Evolutionary conservation across 352 stramenopile species (phyloP).

Genomic region (Pythium grandisporangium): DNA sequence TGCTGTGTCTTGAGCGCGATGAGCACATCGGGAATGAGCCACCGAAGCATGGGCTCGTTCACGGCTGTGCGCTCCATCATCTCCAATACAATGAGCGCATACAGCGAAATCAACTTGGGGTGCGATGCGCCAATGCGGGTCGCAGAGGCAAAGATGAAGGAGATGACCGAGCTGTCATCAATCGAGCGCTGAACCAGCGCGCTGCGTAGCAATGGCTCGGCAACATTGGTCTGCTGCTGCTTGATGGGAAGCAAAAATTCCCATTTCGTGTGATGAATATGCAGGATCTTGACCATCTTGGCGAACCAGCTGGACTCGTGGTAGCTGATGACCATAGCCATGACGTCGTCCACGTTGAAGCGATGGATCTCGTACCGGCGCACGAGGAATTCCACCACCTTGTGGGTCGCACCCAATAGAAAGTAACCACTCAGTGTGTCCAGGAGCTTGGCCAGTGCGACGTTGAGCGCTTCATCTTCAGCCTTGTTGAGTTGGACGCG

Average conservation of each 20-base stretch:
- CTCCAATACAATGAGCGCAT: slow-evolving; percentile 70
- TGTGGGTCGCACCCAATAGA: slow-evolving; percentile 65
- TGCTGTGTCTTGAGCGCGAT: slow-evolving; percentile 48
- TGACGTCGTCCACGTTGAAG: slow-evolving; percentile 80
- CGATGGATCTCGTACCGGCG: slow-evolving; percentile 83
- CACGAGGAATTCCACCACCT: slow-evolving; percentile 86
- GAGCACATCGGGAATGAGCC: slow-evolving; percentile 72
- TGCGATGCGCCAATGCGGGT: slow-evolving; percentile 52
- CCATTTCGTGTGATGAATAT: slow-evolving; percentile 72
- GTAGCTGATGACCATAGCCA: slow-evolving; percentile 76
- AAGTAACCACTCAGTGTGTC: slow-evolving; percentile 82
- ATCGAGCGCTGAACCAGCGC: slow-evolving; percentile 68
- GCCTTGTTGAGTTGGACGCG: slow-evolving; percentile 46
- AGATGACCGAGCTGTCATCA: slow-evolving; percentile 65
- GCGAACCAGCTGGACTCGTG: slow-evolving; percentile 83
- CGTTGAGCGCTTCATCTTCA: slow-evolving; percentile 60
- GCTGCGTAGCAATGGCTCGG: slow-evolving; percentile 47
- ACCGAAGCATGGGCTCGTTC: slow-evolving; percentile 62
- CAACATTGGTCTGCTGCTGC: slow-evolving; percentile 36
- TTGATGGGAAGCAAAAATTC: slow-evolving; percentile 80
- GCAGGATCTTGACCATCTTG: slow-evolving; percentile 75
- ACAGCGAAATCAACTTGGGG: slow-evolving; percentile 81
- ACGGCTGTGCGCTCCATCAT: slow-evolving; percentile 63
- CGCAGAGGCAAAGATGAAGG: slow-evolving; percentile 61
- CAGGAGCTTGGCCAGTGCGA: slow-evolving; percentile 54